Conservation (phyloP, 768 basidiomycete species). For the Suillus weaverae region DNA sequence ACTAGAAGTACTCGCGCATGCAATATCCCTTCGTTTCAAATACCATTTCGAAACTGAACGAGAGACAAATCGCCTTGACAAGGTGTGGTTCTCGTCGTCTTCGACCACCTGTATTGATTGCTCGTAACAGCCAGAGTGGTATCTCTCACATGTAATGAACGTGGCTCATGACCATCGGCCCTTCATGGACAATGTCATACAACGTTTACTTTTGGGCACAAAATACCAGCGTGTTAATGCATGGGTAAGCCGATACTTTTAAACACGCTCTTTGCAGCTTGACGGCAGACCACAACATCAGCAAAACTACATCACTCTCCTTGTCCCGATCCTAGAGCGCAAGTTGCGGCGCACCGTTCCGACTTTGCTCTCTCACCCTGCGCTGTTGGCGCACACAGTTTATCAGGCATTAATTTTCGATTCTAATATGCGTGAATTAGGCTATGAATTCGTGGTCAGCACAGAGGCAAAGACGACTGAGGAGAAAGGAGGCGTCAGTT, state of each 20-base stretch:
- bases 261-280: constrained; percentile 3
- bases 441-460: constrained; percentile 51
- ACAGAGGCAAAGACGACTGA: constrained; percentile 24
- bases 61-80: constrained; percentile 89
- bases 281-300: constrained; percentile 30
- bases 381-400: constrained; percentile 91
- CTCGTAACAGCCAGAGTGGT: constrained; percentile 88
- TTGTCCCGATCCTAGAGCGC: constrained; percentile 73
- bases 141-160: constrained; percentile 89
- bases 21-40: constrained; percentile 84
- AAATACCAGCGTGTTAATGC: constrained; percentile 68
- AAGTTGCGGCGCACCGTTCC: constrained; percentile 80
- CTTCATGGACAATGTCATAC: constrained; percentile 78
- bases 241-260: constrained; percentile 52
- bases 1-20: constrained; percentile 78
- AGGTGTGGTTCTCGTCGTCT: constrained; percentile 46
- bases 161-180: constrained; percentile 79
- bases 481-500: constrained; percentile 77
- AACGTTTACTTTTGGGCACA: constrained; percentile 63
- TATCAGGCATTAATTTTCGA: constrained; percentile 93
- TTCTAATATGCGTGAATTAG: constrained; percentile 68
- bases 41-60: constrained; percentile 91
- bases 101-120: background rate
- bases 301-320: constrained; percentile 80
- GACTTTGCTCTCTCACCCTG: constrained; percentile 69